These are phyloP conservation scores for Penicillium psychrofluorescens DNA, from an alignment of 495 filamentous ascomycete genomes.

Conservation along the genomic window DNA sequence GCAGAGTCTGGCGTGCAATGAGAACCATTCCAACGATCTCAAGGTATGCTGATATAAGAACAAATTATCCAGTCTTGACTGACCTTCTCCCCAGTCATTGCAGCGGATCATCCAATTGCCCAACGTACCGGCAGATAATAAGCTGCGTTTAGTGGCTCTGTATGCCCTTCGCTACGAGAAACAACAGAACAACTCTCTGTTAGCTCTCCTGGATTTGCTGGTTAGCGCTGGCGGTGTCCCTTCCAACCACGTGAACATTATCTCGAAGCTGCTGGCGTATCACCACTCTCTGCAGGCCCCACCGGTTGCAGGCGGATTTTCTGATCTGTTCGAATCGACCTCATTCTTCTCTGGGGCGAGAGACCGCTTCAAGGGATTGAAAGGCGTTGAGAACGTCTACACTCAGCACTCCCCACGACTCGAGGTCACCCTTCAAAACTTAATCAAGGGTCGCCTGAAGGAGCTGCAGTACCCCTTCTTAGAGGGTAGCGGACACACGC, in stretches of 20 bases:
- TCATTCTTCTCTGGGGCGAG: constrained; percentile 88
- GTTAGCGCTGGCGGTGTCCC: constrained; percentile 68
- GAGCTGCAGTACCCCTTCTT: constrained; percentile 87
- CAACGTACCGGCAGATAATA: constrained; percentile 66
- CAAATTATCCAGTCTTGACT: background rate
- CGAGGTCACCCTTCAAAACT: constrained; percentile 78
- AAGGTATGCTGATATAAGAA: constrained; percentile 47
- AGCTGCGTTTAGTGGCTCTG: constrained; percentile 79
- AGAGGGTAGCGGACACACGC: constrained; percentile 73
- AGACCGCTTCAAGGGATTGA: constrained; percentile 86
- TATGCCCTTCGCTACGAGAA: constrained; percentile 90
- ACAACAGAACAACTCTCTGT: constrained; percentile 69
- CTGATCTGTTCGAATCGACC: constrained; percentile 84
- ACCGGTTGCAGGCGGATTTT: constrained; percentile 63
- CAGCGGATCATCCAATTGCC: constrained; percentile 77
- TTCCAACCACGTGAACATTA: constrained; percentile 61
- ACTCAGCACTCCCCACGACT: constrained; percentile 91
- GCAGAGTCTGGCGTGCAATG: constrained; percentile 93
- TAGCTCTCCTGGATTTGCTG: constrained; percentile 79
- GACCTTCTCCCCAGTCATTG: constrained; percentile 51
- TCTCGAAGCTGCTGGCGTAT: constrained; percentile 72
- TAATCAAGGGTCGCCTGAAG: constrained; percentile 82
- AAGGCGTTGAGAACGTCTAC: constrained; percentile 97
- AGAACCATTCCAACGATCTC: constrained; percentile 82
- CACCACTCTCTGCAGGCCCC: constrained; percentile 74